A percentile compares a stretch with the other conserved stretches of the same genome.
These are phyloP conservation scores for Pichia deserticola DNA, from an alignment of 805 yeast species.

Conservation along the genomic window DNA sequence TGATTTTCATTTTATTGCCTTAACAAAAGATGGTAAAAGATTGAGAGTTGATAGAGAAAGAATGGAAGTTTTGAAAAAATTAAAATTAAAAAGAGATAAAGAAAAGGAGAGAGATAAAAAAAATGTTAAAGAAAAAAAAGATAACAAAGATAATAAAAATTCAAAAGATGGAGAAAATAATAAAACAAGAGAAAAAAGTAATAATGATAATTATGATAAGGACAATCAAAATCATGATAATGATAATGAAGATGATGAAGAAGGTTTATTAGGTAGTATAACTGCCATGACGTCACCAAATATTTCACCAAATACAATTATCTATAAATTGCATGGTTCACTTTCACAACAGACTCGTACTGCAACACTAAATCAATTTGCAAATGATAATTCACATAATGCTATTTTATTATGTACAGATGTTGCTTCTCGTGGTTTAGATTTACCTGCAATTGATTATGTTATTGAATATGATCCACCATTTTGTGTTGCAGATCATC, in stretches of 20 bases:
- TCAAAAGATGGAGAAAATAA: too few relatives aligned
- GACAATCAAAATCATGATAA: conserved; percentile 1
- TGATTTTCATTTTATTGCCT: conserved; percentile 76
- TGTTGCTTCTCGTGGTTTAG: conserved; percentile 96
- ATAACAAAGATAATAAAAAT: too few relatives aligned
- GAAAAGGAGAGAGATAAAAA: not conserved
- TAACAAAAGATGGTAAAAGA: conserved; percentile 51
- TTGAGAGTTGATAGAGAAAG: conserved; percentile 14
- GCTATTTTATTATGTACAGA: conserved; percentile 87
- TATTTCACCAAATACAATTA: conserved; percentile 36
- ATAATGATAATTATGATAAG: too few relatives aligned
- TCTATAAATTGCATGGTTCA: conserved; percentile 83
- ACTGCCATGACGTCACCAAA: conserved; percentile 50
- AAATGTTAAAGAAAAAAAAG: not conserved
- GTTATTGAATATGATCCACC: conserved; percentile 96
- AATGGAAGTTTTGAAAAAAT: conserved; percentile 14
- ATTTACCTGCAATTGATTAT: conserved; percentile 75
- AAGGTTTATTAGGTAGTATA: conserved; percentile 8
- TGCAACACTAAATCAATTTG: conserved; percentile 61
- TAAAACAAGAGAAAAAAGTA: too few relatives aligned
- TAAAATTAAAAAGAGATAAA: conserved; percentile 17
- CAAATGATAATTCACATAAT: conserved; percentile 34
- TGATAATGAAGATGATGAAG: conserved; percentile 7
- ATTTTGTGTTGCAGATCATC: conserved; percentile 85
- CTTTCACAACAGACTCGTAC: conserved; percentile 79